Evolutionary conservation across 306 rosid species (phyloP).

Genomic region (Citrullus colocynthis): DNA sequence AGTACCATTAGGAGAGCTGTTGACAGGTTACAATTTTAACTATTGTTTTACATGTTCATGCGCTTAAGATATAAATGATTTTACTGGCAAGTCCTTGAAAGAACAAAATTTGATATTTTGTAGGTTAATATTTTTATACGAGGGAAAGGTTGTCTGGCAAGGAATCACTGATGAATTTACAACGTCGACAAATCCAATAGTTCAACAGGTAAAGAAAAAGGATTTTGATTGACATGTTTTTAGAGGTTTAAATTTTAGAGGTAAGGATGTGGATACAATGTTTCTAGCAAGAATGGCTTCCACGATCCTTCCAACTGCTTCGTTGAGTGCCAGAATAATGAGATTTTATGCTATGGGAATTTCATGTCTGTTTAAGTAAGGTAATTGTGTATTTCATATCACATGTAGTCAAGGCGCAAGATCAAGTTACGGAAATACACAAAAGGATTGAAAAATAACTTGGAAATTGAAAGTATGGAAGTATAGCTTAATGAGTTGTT

Average conservation of each 20-base stretch:
- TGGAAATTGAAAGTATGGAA: not conserved
- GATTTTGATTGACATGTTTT: not conserved
- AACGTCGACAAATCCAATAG: conserved; percentile 72
- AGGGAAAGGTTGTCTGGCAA: conserved; percentile 96
- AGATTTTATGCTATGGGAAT: not conserved
- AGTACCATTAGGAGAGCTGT: conserved; percentile 94
- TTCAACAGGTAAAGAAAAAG: conserved; percentile 53
- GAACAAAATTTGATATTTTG: conserved; percentile 9
- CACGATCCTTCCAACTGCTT: not conserved
- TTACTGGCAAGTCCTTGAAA: conserved; percentile 1
- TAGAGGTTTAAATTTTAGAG: not conserved
- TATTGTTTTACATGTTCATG: not conserved
- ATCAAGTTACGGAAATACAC: not conserved
- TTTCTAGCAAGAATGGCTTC: not conserved
- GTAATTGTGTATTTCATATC: not conserved
- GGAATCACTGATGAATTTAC: conserved; percentile 91
- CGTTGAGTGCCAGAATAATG: not conserved
- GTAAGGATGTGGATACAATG: not conserved
- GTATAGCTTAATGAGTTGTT: not conserved
- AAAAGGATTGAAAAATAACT: not conserved
- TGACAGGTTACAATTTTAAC: conserved; percentile 47
- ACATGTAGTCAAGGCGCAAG: not conserved
- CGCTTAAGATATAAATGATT: not conserved
- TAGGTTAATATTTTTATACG: conserved; percentile 77
- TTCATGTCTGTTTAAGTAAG: not conserved